phyloP scores from a whole-genome alignment of 1,139 yeast species.

The Fermentozyma sake region DNA sequence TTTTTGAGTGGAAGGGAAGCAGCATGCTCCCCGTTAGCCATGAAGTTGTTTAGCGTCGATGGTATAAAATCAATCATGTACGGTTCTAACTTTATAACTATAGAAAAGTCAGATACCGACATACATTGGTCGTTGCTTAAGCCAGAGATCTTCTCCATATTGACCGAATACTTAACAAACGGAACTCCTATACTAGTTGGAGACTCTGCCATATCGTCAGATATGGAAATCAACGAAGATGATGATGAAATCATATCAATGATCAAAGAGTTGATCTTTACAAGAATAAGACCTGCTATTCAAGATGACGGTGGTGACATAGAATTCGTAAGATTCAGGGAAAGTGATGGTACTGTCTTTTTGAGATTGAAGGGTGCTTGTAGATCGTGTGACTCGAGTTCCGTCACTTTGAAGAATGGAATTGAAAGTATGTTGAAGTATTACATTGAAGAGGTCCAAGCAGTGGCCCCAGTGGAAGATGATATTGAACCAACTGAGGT shows the following conservation, averaged over 20 bases:
- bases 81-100: constrained; percentile 71
- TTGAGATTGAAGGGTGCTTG: constrained; percentile 74
- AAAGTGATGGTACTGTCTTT: constrained; percentile 60
- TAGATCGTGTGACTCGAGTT: constrained; percentile 72
- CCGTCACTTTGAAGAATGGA: constrained; percentile 72
- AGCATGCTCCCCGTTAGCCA: constrained; percentile 49
- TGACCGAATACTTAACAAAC: constrained; percentile 78
- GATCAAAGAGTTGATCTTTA: constrained; percentile 89
- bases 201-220: constrained; percentile 23
- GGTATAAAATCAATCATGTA: constrained; percentile 50
- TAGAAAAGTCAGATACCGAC: constrained; percentile 56
- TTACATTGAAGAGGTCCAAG: constrained; percentile 73
- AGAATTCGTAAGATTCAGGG: constrained; percentile 63
- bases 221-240: constrained; percentile 47
- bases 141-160: constrained; percentile 81
- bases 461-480: constrained; percentile 58
- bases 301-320: constrained; percentile 86
- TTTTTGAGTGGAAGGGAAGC: constrained; percentile 54
- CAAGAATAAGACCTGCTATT: constrained; percentile 92
- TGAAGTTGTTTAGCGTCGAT: constrained; percentile 48
- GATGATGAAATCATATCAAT: constrained; percentile 80
- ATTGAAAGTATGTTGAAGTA: constrained; percentile 79
- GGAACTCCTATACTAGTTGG: constrained; percentile 58
- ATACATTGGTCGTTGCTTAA: constrained; percentile 74
- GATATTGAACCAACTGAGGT: constrained; percentile 37